Evolutionary conservation across 1,284 basidiomycete genomes (phyloP), one percentile per base, ranked within the genome.

Genomic region (Acaromyces ingoldii): DNA sequence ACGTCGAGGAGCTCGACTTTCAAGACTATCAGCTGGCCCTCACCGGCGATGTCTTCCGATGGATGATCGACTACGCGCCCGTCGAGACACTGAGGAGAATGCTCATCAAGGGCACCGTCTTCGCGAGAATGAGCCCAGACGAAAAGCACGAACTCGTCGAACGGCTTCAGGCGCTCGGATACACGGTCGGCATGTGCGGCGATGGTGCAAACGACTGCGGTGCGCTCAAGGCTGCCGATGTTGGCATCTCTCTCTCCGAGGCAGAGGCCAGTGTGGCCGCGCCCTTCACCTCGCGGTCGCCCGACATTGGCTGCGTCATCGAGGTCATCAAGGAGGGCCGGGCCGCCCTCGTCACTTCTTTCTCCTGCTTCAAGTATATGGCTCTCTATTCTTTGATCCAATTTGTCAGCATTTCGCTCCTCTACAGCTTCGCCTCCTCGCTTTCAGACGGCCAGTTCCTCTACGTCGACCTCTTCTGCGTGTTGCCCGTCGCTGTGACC

Each of bases 111-210:
- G 85, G 92, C 2, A 89, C 95, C 70, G 87, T 98, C 47, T 99
- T 93, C 75, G 92, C 95, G 7, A 84, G 95, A 24, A 98, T 99
- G 95, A 98, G 93, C 15, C 95, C 95, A 0, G 95, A 98, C 76
- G 95, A 98, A 79, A 99, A 99, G 80, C 95, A 97, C 69, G 95
- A 99, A 75, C 84, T 98, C 17, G 89, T 99, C 36, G 93, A 97
- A 75, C 84, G 92, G 2, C 80, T 99, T 21, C 95, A 98, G 74
- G 80, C 82, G 3, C 81, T 98, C 7, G 93, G 92, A 6, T 98
- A 97, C 75, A 95, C 89, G 0, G 93, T 97, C 10, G 82, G 95
- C 5, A 97, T 98, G 86, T 98, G 95, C 71, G 95, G 95, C 34
- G 95, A 99, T 73, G 95, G 95, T 26, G 95, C 95, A 4, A 98